Percentiles rank a stretch among this genome's conserved stretches.
Conservation (phyloP, 1,284 basidiomycete species). For the Ustilago cynodontis region DNA sequence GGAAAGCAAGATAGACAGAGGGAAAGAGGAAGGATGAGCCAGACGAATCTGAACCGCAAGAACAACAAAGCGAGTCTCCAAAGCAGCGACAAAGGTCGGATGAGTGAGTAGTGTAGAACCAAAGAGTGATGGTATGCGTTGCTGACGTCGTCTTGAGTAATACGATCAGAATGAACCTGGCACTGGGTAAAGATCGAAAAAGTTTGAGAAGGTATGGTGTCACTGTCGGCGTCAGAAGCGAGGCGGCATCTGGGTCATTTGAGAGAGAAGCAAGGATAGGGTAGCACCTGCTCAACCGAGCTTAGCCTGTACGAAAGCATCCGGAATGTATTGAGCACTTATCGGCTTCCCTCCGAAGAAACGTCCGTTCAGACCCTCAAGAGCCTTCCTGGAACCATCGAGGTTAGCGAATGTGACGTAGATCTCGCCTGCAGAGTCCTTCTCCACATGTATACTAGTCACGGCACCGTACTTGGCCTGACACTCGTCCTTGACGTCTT, state of each 20-base stretch:
- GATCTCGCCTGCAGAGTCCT: slow-evolving; percentile 91
- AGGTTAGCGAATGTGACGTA: slow-evolving; percentile 89
- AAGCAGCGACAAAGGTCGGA: background rate
- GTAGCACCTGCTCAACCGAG: slow-evolving; percentile 49
- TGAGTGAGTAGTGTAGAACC: too few species aligned
- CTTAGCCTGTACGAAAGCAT: slow-evolving; percentile 58
- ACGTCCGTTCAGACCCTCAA: slow-evolving; percentile 90
- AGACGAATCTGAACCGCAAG: slow-evolving; percentile 25
- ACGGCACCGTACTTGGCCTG: slow-evolving; percentile 90
- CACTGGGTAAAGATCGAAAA: background rate
- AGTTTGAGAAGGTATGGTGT: background rate
- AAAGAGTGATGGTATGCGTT: too few species aligned
- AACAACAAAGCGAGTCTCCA: background rate
- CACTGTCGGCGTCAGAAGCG: slow-evolving; percentile 2
- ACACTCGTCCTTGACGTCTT: slow-evolving; percentile 95
- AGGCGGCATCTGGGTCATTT: background rate
- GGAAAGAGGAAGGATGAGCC: slow-evolving; percentile 28
- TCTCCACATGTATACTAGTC: slow-evolving; percentile 89
- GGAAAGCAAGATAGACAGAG: background rate
- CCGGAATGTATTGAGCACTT: slow-evolving; percentile 63
- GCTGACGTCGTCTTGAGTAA: slow-evolving; percentile 9
- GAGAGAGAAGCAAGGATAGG: background rate
- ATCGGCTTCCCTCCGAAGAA: slow-evolving; percentile 67
- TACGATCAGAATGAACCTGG: too few species aligned
- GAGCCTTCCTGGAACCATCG: slow-evolving; percentile 83